Conservation (phyloP, 129 eudicot species). For the Glebionis coronaria region DNA sequence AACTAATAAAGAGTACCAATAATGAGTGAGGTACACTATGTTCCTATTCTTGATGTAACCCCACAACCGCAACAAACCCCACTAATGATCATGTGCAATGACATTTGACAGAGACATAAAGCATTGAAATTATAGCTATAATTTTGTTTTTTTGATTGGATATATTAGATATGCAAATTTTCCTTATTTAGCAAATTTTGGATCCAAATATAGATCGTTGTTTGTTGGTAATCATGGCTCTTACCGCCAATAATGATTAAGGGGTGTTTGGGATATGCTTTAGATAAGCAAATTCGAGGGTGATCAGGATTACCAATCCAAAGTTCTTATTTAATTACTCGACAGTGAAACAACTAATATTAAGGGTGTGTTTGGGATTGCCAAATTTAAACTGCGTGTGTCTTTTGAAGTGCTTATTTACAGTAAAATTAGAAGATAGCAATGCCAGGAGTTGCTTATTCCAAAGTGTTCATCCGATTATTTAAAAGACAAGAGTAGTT, state of each 20-base stretch:
- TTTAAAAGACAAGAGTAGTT: too few species aligned
- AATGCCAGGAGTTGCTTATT: too few species aligned
- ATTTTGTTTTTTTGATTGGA: constrained; percentile 2
- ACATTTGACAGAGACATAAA: constrained; percentile 21
- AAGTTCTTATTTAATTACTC: too few species aligned
- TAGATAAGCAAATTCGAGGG: too few species aligned
- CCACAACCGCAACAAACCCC: constrained; percentile 30
- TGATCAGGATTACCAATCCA: too few species aligned
- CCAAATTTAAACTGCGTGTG: too few species aligned
- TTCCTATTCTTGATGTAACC: constrained; percentile 31
- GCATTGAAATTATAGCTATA: constrained; percentile 4
- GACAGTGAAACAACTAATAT: too few species aligned
- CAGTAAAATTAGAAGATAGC: too few species aligned
- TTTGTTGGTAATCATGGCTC: constrained; percentile 8
- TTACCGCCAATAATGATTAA: background rate
- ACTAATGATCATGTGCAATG: constrained; percentile 12
- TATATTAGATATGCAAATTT: constrained; percentile 14
- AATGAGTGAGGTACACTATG: constrained; percentile 25
- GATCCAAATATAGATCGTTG: background rate
- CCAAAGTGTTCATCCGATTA: background rate
- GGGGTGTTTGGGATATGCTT: background rate
- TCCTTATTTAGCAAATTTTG: constrained; percentile 10
- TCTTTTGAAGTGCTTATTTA: too few species aligned
- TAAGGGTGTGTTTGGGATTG: too few species aligned
- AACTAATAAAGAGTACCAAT: constrained; percentile 1